Evolutionary conservation across 2,329 filamentous ascomycete genomes (phyloP), one percentile per base, ranked within the genome.

Genomic region (Colletotrichum salicis): DNA sequence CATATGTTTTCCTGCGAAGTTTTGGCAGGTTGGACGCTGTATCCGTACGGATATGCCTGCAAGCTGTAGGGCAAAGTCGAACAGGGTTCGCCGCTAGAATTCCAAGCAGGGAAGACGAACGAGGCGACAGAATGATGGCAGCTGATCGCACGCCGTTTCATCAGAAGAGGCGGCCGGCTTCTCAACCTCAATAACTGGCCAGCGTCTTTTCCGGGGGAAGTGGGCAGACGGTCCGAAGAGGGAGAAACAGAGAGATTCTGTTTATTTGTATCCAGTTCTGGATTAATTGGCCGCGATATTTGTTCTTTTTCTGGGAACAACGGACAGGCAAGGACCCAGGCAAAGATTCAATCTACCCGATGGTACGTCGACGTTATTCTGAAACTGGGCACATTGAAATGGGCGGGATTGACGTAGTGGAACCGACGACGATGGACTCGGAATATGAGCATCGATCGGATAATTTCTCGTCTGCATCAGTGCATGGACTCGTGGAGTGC

Each of bases 371-470:
- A 37, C 19, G 62, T 70, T 48, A 48, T 48, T 41, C 27, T 55
- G 48, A 62, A 67, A 67, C 64, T 33, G 41, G 58, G 37, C 68
- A 67, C 56, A 12, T 52, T 51, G 68, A 67, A 52, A 57, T 61
- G 52, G 37, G 45, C 51, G 48, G 41, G 57, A 67, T 27, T 55
- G 24, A 57, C 35, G 15, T 45, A 24, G 64, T 70, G 64, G 64
- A 57, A 68, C 64, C 64, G 33, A 33, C 29, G 64, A 71, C 10
- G 19, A n/a, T 48, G 52, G 37, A 35, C 35, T 51, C 58, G 56
- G 27, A 48, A 59, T 22, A 27, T 13, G 61, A 57, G 13, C 27
- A 57, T 51, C 33, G 67, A 57, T 67, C 56, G 37, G 33, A 51
- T n/a, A 48, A 11, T 59, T 66, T 24, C 51, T 54, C 60, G 37